Conservation (phyloP, 1,284 basidiomycete genomes). For the Thelephora terrestris region DNA sequence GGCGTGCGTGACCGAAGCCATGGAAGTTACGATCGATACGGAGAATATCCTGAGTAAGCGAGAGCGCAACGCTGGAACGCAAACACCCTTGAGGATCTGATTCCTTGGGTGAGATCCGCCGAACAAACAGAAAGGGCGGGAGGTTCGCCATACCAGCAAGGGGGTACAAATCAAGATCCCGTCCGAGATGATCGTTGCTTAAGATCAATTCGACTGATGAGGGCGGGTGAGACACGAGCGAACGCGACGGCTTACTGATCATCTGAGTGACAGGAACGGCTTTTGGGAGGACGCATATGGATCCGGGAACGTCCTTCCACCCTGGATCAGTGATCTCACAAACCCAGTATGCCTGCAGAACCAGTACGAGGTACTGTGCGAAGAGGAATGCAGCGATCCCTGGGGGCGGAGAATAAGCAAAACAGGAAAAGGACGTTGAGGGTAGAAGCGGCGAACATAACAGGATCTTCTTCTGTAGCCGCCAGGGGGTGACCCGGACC, state of each 20-base stretch:
- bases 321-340: not conserved
- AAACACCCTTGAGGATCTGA: too few relatives aligned
- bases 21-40: not conserved
- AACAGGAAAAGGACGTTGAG: not conserved
- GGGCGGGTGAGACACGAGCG: not conserved
- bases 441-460: not conserved
- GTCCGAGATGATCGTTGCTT: not conserved
- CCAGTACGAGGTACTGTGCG: not conserved
- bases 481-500: not conserved
- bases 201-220: not conserved
- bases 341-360: not conserved
- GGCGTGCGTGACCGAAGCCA: not conserved
- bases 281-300: not conserved
- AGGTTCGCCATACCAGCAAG: not conserved
- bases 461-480: not conserved
- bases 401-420: not conserved
- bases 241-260: not conserved
- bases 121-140: not conserved
- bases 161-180: not conserved
- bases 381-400: not conserved
- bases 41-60: not conserved
- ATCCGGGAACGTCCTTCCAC: not conserved
- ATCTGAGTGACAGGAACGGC: not conserved
- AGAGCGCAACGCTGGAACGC: not conserved
- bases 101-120: too few relatives aligned